Evolutionary conservation across 306 rosid species (phyloP).

Genomic region (Begonia peltatifolia): DNA sequence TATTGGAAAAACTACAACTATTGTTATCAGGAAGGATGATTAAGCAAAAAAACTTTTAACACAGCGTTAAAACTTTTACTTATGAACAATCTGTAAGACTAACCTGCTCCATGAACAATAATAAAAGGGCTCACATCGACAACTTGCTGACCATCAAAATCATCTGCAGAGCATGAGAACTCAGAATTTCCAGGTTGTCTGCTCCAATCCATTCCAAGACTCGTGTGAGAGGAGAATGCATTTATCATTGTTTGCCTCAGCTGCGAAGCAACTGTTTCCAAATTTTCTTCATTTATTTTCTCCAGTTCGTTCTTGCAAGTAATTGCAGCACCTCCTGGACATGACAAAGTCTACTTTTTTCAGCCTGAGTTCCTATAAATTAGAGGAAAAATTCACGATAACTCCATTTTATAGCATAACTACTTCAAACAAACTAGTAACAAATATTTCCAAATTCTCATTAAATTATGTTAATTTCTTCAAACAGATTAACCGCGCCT

Average conservation of each 20-base stretch:
- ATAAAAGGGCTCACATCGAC: slow-evolving; percentile 37
- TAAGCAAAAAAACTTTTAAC: too few species aligned
- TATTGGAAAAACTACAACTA: too few species aligned
- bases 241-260: slow-evolving; percentile 53
- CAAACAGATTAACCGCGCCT: too few species aligned
- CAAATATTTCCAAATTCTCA: too few species aligned
- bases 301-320: slow-evolving; percentile 76
- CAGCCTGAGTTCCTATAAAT: neutral
- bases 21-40: too few species aligned
- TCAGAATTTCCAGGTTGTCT: slow-evolving; percentile 44
- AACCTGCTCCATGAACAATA: slow-evolving; percentile 98
- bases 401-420: neutral
- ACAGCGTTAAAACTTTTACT: too few species aligned
- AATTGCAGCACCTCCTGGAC: slow-evolving; percentile 77
- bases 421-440: neutral
- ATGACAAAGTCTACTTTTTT: slow-evolving; percentile 3
- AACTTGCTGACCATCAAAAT: slow-evolving; percentile 29
- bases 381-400: neutral
- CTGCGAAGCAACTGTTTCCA: slow-evolving; percentile 57
- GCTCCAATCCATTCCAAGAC: slow-evolving; percentile 95
- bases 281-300: slow-evolving; percentile 57
- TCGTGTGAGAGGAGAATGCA: slow-evolving; percentile 26
- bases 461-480: too few species aligned
- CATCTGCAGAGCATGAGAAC: slow-evolving; percentile 25
- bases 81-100: slow-evolving; percentile 2